Evolutionary conservation across 176 grass and related monocot species (phyloP).

Genomic region (Urochloa ruziziensis): DNA sequence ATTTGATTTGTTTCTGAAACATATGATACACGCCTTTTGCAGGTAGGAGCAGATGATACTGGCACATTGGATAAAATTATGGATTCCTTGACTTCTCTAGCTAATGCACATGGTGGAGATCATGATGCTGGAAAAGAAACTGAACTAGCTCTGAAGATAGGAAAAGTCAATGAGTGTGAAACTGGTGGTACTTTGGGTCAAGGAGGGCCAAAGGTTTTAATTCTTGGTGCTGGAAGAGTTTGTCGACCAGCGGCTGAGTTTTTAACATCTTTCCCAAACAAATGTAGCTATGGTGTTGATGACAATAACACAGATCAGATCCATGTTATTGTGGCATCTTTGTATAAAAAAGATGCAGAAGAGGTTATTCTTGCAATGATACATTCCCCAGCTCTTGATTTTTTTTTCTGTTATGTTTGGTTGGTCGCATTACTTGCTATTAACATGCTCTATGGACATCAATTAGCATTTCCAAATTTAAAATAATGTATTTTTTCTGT

Average conservation of each 20-base stretch:
- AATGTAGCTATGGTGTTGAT: neutral
- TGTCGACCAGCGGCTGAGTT: slow-evolving; percentile 86
- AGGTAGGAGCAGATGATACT: slow-evolving; percentile 82
- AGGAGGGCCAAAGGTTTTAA: slow-evolving; percentile 65
- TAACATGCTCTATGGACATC: neutral
- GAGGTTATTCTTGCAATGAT: slow-evolving; percentile 50
- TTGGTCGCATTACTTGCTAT: neutral
- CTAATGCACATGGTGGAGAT: slow-evolving; percentile 51
- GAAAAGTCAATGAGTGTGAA: slow-evolving; percentile 58
- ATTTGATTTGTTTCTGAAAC: slow-evolving; percentile 32
- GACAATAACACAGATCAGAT: slow-evolving; percentile 36
- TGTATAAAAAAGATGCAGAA: slow-evolving; percentile 82
- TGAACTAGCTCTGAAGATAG: slow-evolving; percentile 78
- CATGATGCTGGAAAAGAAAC: slow-evolving; percentile 40
- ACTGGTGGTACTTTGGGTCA: slow-evolving; percentile 30
- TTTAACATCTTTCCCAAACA: slow-evolving; percentile 51
- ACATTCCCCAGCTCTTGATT: slow-evolving; percentile 13
- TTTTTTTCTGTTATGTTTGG: neutral
- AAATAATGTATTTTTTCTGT: neutral
- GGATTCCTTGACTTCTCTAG: slow-evolving; percentile 72
- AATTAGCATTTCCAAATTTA: neutral
- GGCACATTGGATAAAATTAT: slow-evolving; percentile 69
- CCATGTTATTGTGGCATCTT: slow-evolving; percentile 82
- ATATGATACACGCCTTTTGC: slow-evolving; percentile 31
- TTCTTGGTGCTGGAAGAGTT: slow-evolving; percentile 93